Percentiles rank a stretch among this genome's conserved stretches.
phyloP scores from a whole-genome alignment of 106 monocot species.

The Dendrobium chrysotoxum region DNA sequence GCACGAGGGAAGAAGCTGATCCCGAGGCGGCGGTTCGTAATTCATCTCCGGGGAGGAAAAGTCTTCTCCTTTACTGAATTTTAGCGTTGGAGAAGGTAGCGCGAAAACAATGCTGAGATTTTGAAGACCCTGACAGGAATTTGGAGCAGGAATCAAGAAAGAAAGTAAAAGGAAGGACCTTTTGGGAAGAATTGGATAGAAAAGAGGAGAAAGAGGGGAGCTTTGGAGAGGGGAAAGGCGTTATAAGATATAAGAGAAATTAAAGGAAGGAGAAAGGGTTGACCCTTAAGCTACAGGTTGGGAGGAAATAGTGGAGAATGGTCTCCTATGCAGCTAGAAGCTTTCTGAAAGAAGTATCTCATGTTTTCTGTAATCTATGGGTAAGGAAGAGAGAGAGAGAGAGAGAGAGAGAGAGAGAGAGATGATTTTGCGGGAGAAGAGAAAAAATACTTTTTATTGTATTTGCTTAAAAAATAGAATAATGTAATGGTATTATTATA shows the following conservation, averaged over 20 bases:
- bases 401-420: too few species aligned
- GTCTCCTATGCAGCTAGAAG: neutral
- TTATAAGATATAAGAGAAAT: too few species aligned
- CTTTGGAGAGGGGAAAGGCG: neutral
- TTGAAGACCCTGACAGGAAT: neutral
- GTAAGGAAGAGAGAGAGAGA: too few species aligned
- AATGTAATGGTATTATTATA: too few species aligned
- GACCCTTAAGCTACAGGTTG: neutral
- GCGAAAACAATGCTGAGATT: too few species aligned
- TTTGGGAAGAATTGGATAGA: neutral
- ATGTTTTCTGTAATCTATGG: too few species aligned
- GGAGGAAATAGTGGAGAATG: neutral
- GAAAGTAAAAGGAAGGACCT: neutral
- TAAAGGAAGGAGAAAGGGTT: neutral
- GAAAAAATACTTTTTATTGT: neutral
- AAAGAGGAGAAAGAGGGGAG: neutral
- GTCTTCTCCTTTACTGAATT: neutral
- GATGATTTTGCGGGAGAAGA: neutral
- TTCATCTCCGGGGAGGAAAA: constrained; percentile 4
- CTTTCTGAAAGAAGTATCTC: neutral
- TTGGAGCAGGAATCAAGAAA: neutral
- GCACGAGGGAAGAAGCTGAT: neutral
- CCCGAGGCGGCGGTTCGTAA: neutral
- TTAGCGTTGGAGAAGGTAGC: too few species aligned
- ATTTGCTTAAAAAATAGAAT: too few species aligned